A percentile compares a stretch with the other conserved stretches of the same genome.
Evolutionary conservation across 768 basidiomycete species (phyloP).

Genomic region (Cystobasidium tubakii): DNA sequence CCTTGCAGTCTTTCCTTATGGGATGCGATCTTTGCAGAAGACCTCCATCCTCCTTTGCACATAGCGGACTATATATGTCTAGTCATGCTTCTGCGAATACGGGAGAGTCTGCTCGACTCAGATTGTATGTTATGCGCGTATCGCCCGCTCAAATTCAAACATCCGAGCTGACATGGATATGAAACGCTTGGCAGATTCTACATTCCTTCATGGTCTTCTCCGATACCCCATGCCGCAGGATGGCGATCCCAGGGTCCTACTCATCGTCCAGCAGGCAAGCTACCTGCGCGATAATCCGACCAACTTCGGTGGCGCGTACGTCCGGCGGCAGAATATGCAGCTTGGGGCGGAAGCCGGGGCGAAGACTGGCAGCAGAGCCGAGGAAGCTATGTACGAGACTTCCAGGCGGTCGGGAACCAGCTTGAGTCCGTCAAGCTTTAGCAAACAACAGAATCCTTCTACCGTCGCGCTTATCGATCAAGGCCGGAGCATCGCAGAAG

Average conservation of each 20-base stretch:
- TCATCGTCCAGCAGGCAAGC: constrained; percentile 78
- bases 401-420: not conserved
- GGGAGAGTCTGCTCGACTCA: constrained; percentile 55
- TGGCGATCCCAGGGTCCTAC: constrained; percentile 54
- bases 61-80: constrained; percentile 81
- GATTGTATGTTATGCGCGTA: constrained; percentile 31
- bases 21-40: constrained; percentile 90
- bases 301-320: constrained; percentile 15
- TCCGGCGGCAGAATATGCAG: constrained; percentile 39
- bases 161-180: not conserved
- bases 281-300: constrained; percentile 49
- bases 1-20: constrained; percentile 64
- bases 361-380: constrained; percentile 23
- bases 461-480: constrained; percentile 19
- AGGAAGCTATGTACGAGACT: constrained; percentile 14
- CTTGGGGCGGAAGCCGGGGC: constrained; percentile 24
- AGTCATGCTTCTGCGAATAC: constrained; percentile 88
- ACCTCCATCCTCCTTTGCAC: constrained; percentile 60
- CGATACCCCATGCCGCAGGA: constrained; percentile 67
- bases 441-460: not conserved
- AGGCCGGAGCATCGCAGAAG: constrained; percentile 41
- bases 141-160: too few relatives aligned
- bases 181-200: constrained; percentile 64
- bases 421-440: not conserved
- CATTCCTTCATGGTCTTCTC: constrained; percentile 72